These are phyloP conservation scores for Trichoderma sp. DNA, from an alignment of 2,329 filamentous ascomycete species.

Conservation along the genomic window DNA sequence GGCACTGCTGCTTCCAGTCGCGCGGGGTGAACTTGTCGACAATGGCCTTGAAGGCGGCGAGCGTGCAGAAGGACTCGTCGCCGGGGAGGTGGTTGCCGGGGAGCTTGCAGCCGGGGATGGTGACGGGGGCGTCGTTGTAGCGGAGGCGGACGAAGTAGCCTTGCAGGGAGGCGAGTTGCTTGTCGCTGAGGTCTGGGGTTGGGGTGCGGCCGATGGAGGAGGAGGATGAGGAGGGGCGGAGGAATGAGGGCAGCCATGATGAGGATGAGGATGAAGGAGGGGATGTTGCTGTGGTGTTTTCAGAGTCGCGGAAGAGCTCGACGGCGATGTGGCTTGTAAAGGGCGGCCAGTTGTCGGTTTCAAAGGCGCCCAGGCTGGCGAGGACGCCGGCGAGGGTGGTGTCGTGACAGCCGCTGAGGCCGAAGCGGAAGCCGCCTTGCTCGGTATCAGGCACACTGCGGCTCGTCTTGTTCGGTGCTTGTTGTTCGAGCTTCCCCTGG, in stretches of 20 bases:
- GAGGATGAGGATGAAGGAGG: constrained; percentile 26
- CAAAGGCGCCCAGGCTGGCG: constrained; percentile 76
- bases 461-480: background rate
- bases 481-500: constrained; percentile 28
- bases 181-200: constrained; percentile 54
- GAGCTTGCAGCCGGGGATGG: constrained; percentile 76
- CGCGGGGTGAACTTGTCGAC: constrained; percentile 86
- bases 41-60: constrained; percentile 88
- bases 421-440: constrained; percentile 62
- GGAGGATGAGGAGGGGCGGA: constrained; percentile 39
- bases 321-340: constrained; percentile 92
- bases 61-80: constrained; percentile 86
- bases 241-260: constrained; percentile 32
- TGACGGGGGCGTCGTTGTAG: constrained; percentile 85
- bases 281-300: constrained; percentile 29
- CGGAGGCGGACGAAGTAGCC: constrained; percentile 86
- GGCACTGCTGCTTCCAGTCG: constrained; percentile 68
- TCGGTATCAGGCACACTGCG: constrained; percentile 23
- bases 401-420: constrained; percentile 85
- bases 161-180: constrained; percentile 62
- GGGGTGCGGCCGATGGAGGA: constrained; percentile 62
- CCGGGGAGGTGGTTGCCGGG: constrained; percentile 81
- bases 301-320: constrained; percentile 74
- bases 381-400: constrained; percentile 85
- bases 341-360: constrained; percentile 77